phyloP scores from a whole-genome alignment of 2,329 filamentous ascomycete species.

The Cytospora mali region DNA sequence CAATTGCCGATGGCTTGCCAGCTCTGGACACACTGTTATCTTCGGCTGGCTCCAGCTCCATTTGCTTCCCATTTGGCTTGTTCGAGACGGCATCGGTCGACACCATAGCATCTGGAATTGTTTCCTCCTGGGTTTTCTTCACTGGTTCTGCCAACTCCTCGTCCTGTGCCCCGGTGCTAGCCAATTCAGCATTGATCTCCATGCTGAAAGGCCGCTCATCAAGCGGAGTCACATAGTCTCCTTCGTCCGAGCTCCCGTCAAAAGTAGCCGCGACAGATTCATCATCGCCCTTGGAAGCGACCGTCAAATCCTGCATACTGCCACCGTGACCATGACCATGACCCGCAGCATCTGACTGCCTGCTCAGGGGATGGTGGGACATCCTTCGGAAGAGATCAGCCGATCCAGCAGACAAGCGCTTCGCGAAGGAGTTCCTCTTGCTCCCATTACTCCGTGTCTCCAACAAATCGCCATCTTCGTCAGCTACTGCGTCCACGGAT shows the following conservation, averaged over 20 bases:
- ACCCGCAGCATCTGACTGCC: constrained; percentile 32
- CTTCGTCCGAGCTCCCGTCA: constrained; percentile 49
- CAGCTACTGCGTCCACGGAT: constrained; percentile 71
- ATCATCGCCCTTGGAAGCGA: constrained; percentile 44
- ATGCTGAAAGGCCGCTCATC: constrained; percentile 37
- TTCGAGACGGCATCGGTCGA: constrained; percentile 26
- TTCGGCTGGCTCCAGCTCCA: constrained; percentile 26
- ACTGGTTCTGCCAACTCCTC: background rate
- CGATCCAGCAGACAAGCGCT: constrained; percentile 53
- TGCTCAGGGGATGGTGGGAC: constrained; percentile 40
- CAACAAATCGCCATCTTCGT: constrained; percentile 54
- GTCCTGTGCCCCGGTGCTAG: constrained; percentile 28
- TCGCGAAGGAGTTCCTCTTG: constrained; percentile 46
- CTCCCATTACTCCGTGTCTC: constrained; percentile 30
- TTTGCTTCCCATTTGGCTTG: constrained; percentile 29
- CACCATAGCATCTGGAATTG: constrained; percentile 6
- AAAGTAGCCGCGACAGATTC: constrained; percentile 62
- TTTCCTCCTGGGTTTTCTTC: constrained; percentile 25
- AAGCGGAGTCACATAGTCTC: constrained; percentile 37
- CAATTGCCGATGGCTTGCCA: constrained; percentile 46
- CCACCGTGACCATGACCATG: constrained; percentile 33
- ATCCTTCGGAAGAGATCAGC: constrained; percentile 47
- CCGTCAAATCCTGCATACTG: constrained; percentile 50
- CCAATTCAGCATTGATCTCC: constrained; percentile 46
- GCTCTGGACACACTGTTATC: constrained; percentile 33